Evolutionary conservation across 2,329 filamentous ascomycete genomes (phyloP), one percentile per base, ranked within the genome.

Genomic region (Fusarium marasasianum): DNA sequence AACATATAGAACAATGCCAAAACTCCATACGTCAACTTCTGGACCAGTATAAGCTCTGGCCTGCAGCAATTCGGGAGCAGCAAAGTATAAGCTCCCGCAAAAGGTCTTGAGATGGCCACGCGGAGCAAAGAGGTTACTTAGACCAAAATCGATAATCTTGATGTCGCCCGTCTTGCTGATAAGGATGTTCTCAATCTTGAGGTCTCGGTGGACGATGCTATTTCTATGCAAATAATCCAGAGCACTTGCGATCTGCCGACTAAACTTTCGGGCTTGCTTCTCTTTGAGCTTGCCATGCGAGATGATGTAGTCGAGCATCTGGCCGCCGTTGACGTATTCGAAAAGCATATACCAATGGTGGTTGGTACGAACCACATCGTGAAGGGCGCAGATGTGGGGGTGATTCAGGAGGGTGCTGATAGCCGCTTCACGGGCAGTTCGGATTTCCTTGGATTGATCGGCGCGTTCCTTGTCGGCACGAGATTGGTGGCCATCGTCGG

Each of bases 321-420:
- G 96, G 24, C 96, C 96, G 54, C 96, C 96, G 80, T 99, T 98
- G 83, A 99, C 96, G 82, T 96, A 98, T 85, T 99, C 96, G 80
- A 98, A 99, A 58, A 99, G 91, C 96, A 99, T 99, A 84, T 99
- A 99, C 96, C 96, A 99, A 83, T 99, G 96, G 82, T 98, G 96
- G 79, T 96, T 96, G 57, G 96, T 98, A 66, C 95, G 92, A 64
- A 98, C 93, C 33, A 98, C 95, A 84, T 99, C 96, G 75, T 95
- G 91, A 89, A 99, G 93, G 67, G 94, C 95, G 82, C 96, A 98
- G 66, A 99, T 97, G 80, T 98, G 97, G 20, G 96, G 96, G 79
- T 98, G 96, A 80, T 95, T 94, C 65, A 98, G 89, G 54, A 99
- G 90, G 33, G 94, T 97, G 72, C 98, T 96, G 80, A 99, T 98